These are phyloP conservation scores for Saussurea involucrata DNA, from an alignment of 129 eudicot species.

Conservation along the genomic window DNA sequence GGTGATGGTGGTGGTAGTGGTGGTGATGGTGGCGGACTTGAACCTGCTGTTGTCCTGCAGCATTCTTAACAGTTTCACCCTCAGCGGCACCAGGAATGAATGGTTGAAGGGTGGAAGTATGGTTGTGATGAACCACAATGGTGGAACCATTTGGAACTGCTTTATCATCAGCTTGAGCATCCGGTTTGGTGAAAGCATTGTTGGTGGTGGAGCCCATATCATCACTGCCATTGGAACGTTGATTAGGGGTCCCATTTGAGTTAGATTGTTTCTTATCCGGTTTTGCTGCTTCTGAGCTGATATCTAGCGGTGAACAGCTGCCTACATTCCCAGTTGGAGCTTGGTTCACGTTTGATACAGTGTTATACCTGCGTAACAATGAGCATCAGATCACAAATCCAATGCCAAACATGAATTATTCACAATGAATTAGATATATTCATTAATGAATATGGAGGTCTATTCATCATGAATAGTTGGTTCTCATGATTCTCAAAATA, in stretches of 20 bases:
- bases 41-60: conserved; percentile 20
- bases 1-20: conserved; percentile 51
- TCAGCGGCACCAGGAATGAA: conserved; percentile 18
- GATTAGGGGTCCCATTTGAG: conserved; percentile 45
- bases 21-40: conserved; percentile 55
- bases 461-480: background rate
- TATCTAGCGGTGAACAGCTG: conserved; percentile 59
- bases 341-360: conserved; percentile 37
- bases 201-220: conserved; percentile 79
- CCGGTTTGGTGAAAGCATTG: conserved; percentile 44
- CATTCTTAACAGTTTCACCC: conserved; percentile 8
- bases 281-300: conserved; percentile 65
- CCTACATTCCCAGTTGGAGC: conserved; percentile 62
- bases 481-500: background rate
- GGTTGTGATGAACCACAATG: conserved; percentile 16
- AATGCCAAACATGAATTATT: background rate
- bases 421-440: background rate
- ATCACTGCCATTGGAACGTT: conserved; percentile 56
- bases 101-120: conserved; percentile 15
- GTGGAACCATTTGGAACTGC: conserved; percentile 25
- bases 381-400: conserved; percentile 1
- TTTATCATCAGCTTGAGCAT: conserved; percentile 34
- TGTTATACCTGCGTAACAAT: conserved; percentile 51
- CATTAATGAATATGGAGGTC: background rate
- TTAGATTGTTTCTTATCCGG: conserved; percentile 38